Percentiles rank a stretch among this genome's conserved stretches.
Conservation (phyloP, 371 early-diverging fungal species). For the Circinella minor region DNA sequence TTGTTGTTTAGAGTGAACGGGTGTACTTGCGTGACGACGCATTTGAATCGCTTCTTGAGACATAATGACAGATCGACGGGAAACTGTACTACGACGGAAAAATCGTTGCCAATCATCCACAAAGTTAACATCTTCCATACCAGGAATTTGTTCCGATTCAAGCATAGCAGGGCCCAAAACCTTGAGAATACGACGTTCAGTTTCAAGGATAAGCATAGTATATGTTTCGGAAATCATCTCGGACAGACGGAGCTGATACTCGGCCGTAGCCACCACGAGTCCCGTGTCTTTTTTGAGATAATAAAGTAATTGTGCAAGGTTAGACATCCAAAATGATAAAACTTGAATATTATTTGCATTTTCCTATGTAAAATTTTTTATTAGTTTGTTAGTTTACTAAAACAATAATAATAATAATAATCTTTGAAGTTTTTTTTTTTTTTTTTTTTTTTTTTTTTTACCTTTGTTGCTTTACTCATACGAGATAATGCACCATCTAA, state of each 20-base stretch:
- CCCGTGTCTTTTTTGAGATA: slow-evolving; percentile 80
- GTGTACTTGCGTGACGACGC: slow-evolving; percentile 18
- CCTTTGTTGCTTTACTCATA: slow-evolving; percentile 69
- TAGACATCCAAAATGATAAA: slow-evolving; percentile 78
- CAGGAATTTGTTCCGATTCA: slow-evolving; percentile 70
- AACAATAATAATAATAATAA: too few relatives aligned
- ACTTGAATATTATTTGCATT: slow-evolving; percentile 28
- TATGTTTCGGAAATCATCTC: slow-evolving; percentile 74
- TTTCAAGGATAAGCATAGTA: slow-evolving; percentile 59
- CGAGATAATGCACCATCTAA: slow-evolving; percentile 64
- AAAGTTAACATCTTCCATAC: slow-evolving; percentile 66
- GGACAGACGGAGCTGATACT: slow-evolving; percentile 64
- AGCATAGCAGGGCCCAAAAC: slow-evolving; percentile 70
- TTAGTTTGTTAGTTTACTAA: too few relatives aligned
- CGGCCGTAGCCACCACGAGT: slow-evolving; percentile 61
- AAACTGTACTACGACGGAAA: slow-evolving; percentile 31
- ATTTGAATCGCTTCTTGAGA: slow-evolving; percentile 10
- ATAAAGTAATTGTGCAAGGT: slow-evolving; percentile 72
- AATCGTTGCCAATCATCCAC: slow-evolving; percentile 59
- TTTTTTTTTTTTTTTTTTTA: slow-evolving; percentile 17
- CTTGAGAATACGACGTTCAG: slow-evolving; percentile 57
- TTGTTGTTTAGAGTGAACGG: slow-evolving; percentile 2
- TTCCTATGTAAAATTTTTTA: slow-evolving; percentile 13
- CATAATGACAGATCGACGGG: slow-evolving; percentile 12
- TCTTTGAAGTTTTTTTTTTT: not conserved